phyloP scores from a whole-genome alignment of 1,284 basidiomycete genomes.

The Sanghuangporus baumii region DNA sequence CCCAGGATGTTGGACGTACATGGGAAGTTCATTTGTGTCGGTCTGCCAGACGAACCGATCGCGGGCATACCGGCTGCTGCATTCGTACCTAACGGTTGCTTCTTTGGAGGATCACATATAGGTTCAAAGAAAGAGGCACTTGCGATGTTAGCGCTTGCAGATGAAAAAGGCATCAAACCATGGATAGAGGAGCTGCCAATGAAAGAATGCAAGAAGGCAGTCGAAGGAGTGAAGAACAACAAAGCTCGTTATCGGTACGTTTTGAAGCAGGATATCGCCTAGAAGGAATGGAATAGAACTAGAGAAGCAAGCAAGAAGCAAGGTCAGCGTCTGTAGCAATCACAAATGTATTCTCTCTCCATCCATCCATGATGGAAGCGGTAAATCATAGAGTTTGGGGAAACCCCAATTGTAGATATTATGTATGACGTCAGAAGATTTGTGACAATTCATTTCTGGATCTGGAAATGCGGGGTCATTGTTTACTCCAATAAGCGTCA shows the following conservation, averaged over 20 bases:
- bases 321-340: background rate
- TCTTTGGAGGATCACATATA: conserved; percentile 13
- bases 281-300: background rate
- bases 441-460: background rate
- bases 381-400: too few relatives aligned
- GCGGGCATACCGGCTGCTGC: background rate
- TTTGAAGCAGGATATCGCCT: conserved; percentile 32
- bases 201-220: conserved; percentile 50
- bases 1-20: conserved; percentile 14
- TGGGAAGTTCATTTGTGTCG: conserved; percentile 16
- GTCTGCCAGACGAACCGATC: conserved; percentile 11
- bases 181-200: conserved; percentile 47
- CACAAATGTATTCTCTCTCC: too few relatives aligned
- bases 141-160: conserved; percentile 21
- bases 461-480: background rate
- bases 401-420: background rate
- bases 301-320: background rate
- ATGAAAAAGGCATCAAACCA: conserved; percentile 37
- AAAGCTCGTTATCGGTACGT: conserved; percentile 49
- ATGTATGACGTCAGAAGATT: background rate
- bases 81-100: conserved; percentile 7
- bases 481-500: background rate
- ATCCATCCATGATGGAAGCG: too few relatives aligned
- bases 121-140: conserved; percentile 17
- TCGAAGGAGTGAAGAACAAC: conserved; percentile 47